Base-by-base conservation (phyloP, 1,284 basidiomycete species). In the Quambalaria eucalypti region DNA sequence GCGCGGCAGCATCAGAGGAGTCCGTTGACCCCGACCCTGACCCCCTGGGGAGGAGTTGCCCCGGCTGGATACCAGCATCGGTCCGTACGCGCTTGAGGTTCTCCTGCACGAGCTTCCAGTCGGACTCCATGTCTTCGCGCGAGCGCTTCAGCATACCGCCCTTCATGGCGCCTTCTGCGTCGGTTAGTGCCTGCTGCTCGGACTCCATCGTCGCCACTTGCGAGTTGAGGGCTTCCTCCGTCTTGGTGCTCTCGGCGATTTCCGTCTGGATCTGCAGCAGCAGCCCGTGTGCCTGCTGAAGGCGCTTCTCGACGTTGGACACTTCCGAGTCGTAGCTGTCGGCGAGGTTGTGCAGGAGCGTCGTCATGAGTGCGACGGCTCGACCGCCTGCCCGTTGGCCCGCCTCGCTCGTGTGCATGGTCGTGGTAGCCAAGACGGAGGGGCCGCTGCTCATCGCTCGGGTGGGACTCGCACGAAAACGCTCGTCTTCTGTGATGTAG, bases 401-500 rank as follows among this genome's bases (percentile, higher is more conserved):
- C 0, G 88, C 85, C 52, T 87, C 81, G 1, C 90, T 95, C 66
- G 88, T 85, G 76, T 93, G 92, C 16, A 96, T 77, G 6, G 58
- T 59, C 6, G 2, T 55, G 54, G 19, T 23, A 59, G 62, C 21
- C 63, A 59, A 16, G 56, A 64, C 19, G 12, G n/a, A 12, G 36
- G 50, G n/a, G 31, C 39, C 2, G 36, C 40, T 16, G 50, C 54
- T 10, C 66, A 51, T 55, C 50, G 52, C 53, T 52, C 66, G 62
- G 52, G 63, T 56, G 8, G 91, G 90, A 6, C 90, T 93, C 0
- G 88, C 88, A 29, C 93, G 83, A 80, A 97, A 97, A 36, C 92
- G 85, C 76, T 97, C 95, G 74, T 99, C 95, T 75, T 98, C 95
- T 36, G 98, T 82, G 62, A 99, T 98, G 73, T 98, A 99, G 76